A percentile compares a stretch with the other conserved stretches of the same genome.
These are phyloP conservation scores for Triticum timopheevii DNA, from an alignment of 176 grass and related monocot genomes.

Conservation along the genomic window DNA sequence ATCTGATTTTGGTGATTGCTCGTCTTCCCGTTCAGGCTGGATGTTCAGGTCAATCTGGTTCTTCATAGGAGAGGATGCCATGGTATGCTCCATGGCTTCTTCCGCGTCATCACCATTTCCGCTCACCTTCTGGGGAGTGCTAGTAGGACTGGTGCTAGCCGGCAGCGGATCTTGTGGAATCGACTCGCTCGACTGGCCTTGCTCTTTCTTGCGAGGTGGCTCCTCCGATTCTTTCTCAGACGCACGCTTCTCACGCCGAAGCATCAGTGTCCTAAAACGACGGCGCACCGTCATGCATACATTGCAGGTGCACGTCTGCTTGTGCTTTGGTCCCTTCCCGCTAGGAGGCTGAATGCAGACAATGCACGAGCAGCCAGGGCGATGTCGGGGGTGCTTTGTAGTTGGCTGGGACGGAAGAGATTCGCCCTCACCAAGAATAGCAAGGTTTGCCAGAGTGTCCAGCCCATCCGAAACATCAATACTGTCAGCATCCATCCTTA, in stretches of 20 bases:
- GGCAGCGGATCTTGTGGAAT: not conserved
- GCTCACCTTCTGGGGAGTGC: slow-evolving; percentile 34
- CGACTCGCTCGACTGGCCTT: slow-evolving; percentile 37
- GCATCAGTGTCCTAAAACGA: slow-evolving; percentile 92
- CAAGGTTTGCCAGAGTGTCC: slow-evolving; percentile 94
- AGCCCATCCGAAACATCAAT: slow-evolving; percentile 77
- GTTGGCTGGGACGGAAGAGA: slow-evolving; percentile 70
- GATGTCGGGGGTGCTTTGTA: slow-evolving; percentile 87
- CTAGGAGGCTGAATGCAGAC: slow-evolving; percentile 99
- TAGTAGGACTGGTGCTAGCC: not conserved
- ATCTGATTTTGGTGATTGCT: slow-evolving; percentile 76
- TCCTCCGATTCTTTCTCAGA: slow-evolving; percentile 48
- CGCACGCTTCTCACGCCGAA: slow-evolving; percentile 74
- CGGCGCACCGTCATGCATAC: slow-evolving; percentile 94
- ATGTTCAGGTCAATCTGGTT: slow-evolving; percentile 98
- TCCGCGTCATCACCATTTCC: slow-evolving; percentile 28
- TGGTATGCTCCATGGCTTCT: slow-evolving; percentile 56
- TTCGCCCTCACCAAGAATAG: slow-evolving; percentile 89
- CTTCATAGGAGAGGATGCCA: slow-evolving; percentile 80
- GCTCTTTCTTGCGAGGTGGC: slow-evolving; percentile 36
- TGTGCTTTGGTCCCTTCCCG: slow-evolving; percentile 99
- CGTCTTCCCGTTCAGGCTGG: slow-evolving; percentile 93
- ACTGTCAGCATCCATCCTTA: slow-evolving; percentile 53
- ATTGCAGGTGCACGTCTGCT: slow-evolving; percentile 86
- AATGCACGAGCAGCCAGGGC: slow-evolving; percentile 94